Evolutionary conservation across 2,329 filamentous ascomycete species (phyloP), one percentile per base, ranked within the genome.

Genomic region (Pyricularia pennisetigena): DNA sequence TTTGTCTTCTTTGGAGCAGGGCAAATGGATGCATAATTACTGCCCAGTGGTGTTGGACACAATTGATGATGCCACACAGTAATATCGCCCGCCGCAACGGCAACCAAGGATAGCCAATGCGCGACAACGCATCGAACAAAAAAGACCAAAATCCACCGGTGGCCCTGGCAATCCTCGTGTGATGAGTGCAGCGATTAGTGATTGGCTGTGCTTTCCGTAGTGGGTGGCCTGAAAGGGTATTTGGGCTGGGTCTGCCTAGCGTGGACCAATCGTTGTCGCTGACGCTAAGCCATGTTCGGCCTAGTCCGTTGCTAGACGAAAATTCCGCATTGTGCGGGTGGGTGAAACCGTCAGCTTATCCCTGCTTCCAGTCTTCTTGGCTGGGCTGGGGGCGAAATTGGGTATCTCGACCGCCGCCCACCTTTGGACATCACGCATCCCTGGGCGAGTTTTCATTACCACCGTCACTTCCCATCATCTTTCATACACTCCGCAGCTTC

Each of bases 401-500:
- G 57, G 66, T 67, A 67, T 68, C 66, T 62, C 63, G 35, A 64
- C 32, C 69, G 54, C 41, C 67, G 65, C 66, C 70, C 69, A 69
- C 64, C 63, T 64, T 35, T 29, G 28, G 16, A 16, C 57, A 2
- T 26, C 57, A 61, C 24, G 57, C 57, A 24, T 59, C 57, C 57
- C 24, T 61, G 57, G n/a, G 26, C 26, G 41, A 20, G 41, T 54
- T 54, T 54, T 54, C 41, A 54, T 28, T 62, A 26, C 59, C 59
- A 61, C 23, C 57, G 57, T 61, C 57, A 61, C 57, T 61, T 61
- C 59, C 59, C 59, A 28, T 62, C 59, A 62, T 54, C 59, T 62
- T 29, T 9, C 59, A 23, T 20, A 20, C 59, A 62, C 4, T 28
- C 59, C 24, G 28, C 59, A 28, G 4, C 57, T 28, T 16, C 4